Percentiles rank a stretch among this genome's conserved stretches.
Conservation (phyloP, 108 stramenopile species). For the Pinguiococcus pyrenoidosus region DNA sequence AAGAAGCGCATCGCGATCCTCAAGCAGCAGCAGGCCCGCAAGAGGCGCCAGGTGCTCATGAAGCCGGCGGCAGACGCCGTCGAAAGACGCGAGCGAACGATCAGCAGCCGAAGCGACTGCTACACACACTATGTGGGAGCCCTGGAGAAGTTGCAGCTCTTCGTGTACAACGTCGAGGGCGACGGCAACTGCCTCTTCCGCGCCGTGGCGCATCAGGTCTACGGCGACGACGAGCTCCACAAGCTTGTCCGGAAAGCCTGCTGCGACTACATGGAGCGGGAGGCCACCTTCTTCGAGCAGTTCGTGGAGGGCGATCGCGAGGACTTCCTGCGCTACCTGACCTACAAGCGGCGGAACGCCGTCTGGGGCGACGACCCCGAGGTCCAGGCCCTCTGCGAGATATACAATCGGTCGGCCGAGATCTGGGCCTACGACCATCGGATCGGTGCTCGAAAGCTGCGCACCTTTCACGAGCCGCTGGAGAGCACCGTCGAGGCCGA, state of each 20-base stretch:
- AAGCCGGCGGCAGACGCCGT: background rate
- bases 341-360: slow-evolving; percentile 55
- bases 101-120: background rate
- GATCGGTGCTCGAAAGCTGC: slow-evolving; percentile 27
- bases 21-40: background rate
- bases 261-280: slow-evolving; percentile 71
- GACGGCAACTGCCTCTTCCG: slow-evolving; percentile 97
- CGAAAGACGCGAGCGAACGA: background rate
- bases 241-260: slow-evolving; percentile 57
- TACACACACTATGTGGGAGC: slow-evolving; percentile 13
- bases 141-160: slow-evolving; percentile 11
- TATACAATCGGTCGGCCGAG: slow-evolving; percentile 80
- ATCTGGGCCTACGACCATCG: slow-evolving; percentile 44
- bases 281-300: slow-evolving; percentile 48
- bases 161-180: slow-evolving; percentile 40
- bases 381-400: slow-evolving; percentile 83
- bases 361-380: slow-evolving; percentile 92
- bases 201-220: slow-evolving; percentile 80
- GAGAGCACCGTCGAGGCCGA: background rate
- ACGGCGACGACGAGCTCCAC: slow-evolving; percentile 75
- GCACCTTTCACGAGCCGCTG: slow-evolving; percentile 36
- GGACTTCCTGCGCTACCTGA: slow-evolving; percentile 46
- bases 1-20: background rate
- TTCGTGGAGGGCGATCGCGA: slow-evolving; percentile 61
- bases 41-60: background rate